phyloP scores from a whole-genome alignment of 331 rosid species.

The Spiraea crenata region DNA sequence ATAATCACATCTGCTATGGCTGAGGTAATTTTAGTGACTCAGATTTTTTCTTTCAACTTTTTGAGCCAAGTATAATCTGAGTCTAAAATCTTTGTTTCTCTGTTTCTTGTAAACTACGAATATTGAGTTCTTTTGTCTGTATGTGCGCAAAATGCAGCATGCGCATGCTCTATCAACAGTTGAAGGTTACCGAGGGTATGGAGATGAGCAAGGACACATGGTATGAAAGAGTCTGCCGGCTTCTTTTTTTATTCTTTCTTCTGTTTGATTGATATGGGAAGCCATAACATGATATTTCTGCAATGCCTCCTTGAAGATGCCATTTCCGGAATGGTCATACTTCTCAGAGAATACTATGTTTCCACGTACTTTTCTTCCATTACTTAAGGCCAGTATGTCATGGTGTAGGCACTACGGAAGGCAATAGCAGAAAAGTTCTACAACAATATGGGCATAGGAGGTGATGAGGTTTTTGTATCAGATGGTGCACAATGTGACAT shows the following conservation, averaged over 20 bases:
- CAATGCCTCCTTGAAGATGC: too few species aligned
- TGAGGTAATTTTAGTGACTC: slow-evolving; percentile 37
- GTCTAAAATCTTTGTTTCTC: background rate
- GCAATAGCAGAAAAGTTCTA: slow-evolving; percentile 57
- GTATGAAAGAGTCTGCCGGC: slow-evolving; percentile 19
- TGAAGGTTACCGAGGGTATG: slow-evolving; percentile 64
- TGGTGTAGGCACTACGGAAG: slow-evolving; percentile 39
- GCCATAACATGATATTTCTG: background rate
- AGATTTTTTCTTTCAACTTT: too few species aligned
- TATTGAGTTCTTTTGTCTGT: background rate
- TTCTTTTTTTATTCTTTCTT: background rate
- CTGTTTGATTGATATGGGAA: background rate
- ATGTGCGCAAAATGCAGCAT: slow-evolving; percentile 37
- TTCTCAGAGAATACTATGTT: too few species aligned
- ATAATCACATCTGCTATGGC: slow-evolving; percentile 54
- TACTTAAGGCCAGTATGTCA: background rate
- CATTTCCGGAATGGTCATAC: background rate
- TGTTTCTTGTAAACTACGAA: background rate
- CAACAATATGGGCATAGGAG: slow-evolving; percentile 33
- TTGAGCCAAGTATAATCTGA: background rate
- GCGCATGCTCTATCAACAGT: slow-evolving; percentile 48
- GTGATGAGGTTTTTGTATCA: slow-evolving; percentile 55
- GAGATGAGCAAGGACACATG: slow-evolving; percentile 68
- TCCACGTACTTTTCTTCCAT: background rate
- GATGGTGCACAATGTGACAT: slow-evolving; percentile 77